Conservation (phyloP, 345 rosid species). For the Dipteronia dyeriana region DNA sequence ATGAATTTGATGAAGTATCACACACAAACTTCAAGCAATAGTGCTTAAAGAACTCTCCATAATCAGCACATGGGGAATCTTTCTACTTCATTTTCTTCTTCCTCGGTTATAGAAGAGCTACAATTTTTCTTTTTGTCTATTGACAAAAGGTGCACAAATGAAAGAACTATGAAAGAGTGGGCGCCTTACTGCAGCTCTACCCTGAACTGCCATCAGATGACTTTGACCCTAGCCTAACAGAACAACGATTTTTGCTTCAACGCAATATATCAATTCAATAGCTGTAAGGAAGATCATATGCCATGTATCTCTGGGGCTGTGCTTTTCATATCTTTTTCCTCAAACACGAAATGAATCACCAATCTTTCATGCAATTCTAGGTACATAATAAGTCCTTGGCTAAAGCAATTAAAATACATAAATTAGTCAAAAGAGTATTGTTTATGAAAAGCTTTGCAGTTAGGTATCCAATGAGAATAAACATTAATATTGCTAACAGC, state of each 20-base stretch:
- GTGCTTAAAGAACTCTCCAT: background rate
- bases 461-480: background rate
- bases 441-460: background rate
- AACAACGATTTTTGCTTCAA: background rate
- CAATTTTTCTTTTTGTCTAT: too few relatives aligned
- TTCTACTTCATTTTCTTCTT: background rate
- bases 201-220: conserved; percentile 5
- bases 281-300: background rate
- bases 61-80: background rate
- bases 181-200: background rate
- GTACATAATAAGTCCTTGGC: background rate
- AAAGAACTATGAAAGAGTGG: background rate
- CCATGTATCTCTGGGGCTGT: background rate
- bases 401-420: background rate
- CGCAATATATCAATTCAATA: background rate
- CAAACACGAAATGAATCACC: background rate
- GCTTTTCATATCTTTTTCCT: background rate
- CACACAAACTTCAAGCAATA: background rate
- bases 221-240: background rate
- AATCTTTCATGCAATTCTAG: background rate
- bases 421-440: background rate
- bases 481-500: background rate
- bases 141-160: too few relatives aligned
- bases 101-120: background rate
- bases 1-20: background rate